Base-by-base conservation (phyloP, 2,329 filamentous ascomycete species). In the Hymenoscyphus fructigenus region DNA sequence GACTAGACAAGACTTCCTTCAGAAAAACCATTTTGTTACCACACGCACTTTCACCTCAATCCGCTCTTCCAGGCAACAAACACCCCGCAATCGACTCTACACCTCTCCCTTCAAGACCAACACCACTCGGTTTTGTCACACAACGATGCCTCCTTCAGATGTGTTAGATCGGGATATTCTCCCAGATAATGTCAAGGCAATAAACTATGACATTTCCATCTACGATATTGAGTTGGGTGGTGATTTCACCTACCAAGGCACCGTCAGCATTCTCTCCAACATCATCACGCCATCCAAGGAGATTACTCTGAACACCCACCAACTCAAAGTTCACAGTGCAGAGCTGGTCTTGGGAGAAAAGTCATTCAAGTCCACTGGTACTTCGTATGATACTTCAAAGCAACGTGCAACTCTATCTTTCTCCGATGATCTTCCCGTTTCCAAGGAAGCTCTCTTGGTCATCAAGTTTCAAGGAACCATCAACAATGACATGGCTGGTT, bases 401-500 rank as follows among this genome's bases (percentile, higher is more conserved):
- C 93, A 98, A 80, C 88, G 94, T 66, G 91, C 88, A 50, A 93
- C 89, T 63, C 83, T 99, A 71, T 82, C 83, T 70, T 96, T 99
- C 76, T 79, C 87, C 38, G 82, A 91, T 69, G 88, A 91, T 73
- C 81, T 97, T 38, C 84, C 88, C 20, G 81, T 85, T 36, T 84
- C 89, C 28, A 82, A 88, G 66, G 87, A 91, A 75, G 88, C 89
- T 28, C 76, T 82, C 5, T 78, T 97, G 53, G 81, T 84, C 57
- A 85, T 97, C 75, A 83, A 87, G 23, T 97, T 95, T 75, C 84
- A 90, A 72, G 93, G 92, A 66, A 88, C 84, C 65, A 90, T 96
- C 78, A 97, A 96, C 82, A 91, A 92, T 75, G 86, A 90, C 69
- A 96, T 97, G 92, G 90, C 91, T 65, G 93, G 93, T 50, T 97